These are phyloP conservation scores for Phaffomyces thermotolerans DNA, from an alignment of 805 yeast genomes.

Conservation along the genomic window DNA sequence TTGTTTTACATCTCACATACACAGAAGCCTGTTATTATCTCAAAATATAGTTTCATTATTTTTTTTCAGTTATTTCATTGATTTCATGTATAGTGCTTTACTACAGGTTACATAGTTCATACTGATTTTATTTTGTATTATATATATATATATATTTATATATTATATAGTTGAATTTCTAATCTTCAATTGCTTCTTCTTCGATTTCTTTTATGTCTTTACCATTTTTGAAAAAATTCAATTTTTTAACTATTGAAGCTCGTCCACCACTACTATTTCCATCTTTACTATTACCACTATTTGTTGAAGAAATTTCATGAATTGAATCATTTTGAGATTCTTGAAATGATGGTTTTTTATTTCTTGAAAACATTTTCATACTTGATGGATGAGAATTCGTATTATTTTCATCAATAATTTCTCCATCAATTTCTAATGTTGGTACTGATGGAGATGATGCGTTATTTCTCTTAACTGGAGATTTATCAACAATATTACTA, in stretches of 20 bases:
- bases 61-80: not conserved
- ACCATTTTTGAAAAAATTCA: constrained; percentile 18
- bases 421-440: constrained; percentile 10
- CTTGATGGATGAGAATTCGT: constrained; percentile 3
- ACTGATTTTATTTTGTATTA: too few relatives aligned
- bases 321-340: constrained; percentile 6
- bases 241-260: constrained; percentile 16
- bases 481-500: constrained; percentile 1
- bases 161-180: too few relatives aligned
- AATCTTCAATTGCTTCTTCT: constrained; percentile 18
- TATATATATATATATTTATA: too few relatives aligned
- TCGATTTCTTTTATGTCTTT: constrained; percentile 11
- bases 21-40: not conserved
- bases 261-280: not conserved
- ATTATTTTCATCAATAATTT: constrained; percentile 16
- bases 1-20: not conserved
- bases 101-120: too few relatives aligned
- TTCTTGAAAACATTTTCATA: constrained; percentile 16
- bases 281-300: not conserved
- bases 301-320: not conserved
- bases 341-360: constrained; percentile 4
- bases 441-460: constrained; percentile 11
- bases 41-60: too few relatives aligned
- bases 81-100: too few relatives aligned
- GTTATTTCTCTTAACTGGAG: constrained; percentile 13